These are phyloP conservation scores for Liquidambar formosana DNA, from an alignment of 164 flowering plant species.

Conservation along the genomic window DNA sequence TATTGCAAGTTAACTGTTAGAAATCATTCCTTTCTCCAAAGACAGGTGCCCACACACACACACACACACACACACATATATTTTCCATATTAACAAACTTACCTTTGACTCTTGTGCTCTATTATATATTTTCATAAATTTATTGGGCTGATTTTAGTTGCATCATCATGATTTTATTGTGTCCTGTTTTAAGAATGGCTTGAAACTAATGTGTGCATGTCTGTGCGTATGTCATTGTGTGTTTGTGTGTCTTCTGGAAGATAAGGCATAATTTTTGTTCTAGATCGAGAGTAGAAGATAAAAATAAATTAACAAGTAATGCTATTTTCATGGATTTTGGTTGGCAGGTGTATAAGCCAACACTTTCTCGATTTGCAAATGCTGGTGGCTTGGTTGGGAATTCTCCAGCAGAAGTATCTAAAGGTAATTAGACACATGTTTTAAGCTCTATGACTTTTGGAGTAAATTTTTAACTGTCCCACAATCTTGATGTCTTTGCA, in stretches of 20 bases:
- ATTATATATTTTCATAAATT: background rate
- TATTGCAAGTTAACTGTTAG: too few relatives aligned
- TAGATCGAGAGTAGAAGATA: background rate
- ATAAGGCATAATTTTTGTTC: background rate
- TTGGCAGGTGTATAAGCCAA: conserved; percentile 83
- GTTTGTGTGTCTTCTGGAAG: background rate
- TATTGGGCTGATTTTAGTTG: background rate
- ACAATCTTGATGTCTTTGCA: background rate
- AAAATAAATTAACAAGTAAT: background rate
- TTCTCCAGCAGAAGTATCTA: conserved; percentile 80
- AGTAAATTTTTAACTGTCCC: background rate
- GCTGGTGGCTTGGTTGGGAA: conserved; percentile 80
- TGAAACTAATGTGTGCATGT: background rate
- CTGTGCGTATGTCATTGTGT: background rate
- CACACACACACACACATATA: too few relatives aligned
- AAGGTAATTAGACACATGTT: conserved; percentile 50
- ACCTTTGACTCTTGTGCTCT: background rate
- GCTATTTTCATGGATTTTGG: background rate
- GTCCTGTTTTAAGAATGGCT: background rate
- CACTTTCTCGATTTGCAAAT: conserved; percentile 62
- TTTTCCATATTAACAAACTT: background rate
- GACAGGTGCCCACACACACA: too few relatives aligned
- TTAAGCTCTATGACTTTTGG: background rate
- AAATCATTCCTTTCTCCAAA: background rate
- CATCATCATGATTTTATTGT: background rate